Base-by-base conservation (phyloP, 257 asterid species). In the Solanum neorickii region DNA sequence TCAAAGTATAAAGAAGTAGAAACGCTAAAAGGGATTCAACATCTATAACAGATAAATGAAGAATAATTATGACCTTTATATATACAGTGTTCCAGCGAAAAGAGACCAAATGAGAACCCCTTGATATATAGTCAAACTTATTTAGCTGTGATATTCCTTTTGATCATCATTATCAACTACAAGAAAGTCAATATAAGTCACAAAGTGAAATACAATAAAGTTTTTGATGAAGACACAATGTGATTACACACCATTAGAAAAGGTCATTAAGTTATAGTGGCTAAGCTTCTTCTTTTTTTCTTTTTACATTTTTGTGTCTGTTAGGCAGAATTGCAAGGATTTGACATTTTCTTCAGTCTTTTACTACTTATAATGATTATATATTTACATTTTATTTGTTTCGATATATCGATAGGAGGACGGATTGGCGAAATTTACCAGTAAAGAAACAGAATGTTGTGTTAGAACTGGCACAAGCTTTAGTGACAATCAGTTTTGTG, bases 401-500 rank as follows among this genome's bases (percentile, higher is more conserved):
- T 74, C 68, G 37, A 44, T 73, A 33, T 85, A 59, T 47, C 8
- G 13, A 83, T 92, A 96, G 99, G 92, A 91, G 92, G 80, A 94
- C 98, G 3, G 99, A 97, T 77, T 97, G 99, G 99, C 86, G 83
- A 74, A 93, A 84, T 86, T 73, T 94, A 89, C 94, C 94, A 3
- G 86, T 82, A 87, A 90, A 91, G 89, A 75, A 92, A 90, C 94
- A 93, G 21, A 94, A 94, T 88, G 15, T 93, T 16, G 91, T 90
- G 74, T 73, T 87, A 5, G 98, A 95, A 92, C 69, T 94, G n/a
- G 96, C 89, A 39, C 98, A 94, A 90, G 96, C 94, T 88, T 86
- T 91, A 90, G 97, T 93, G 23, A 95, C 98, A 23, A 70, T 97
- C 87, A 92, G 95, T 49, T 80, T 93, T 59, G 98, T 96, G 46